Conservation (phyloP, 2,329 filamentous ascomycete genomes). For the Sclerotinia subarctica region DNA sequence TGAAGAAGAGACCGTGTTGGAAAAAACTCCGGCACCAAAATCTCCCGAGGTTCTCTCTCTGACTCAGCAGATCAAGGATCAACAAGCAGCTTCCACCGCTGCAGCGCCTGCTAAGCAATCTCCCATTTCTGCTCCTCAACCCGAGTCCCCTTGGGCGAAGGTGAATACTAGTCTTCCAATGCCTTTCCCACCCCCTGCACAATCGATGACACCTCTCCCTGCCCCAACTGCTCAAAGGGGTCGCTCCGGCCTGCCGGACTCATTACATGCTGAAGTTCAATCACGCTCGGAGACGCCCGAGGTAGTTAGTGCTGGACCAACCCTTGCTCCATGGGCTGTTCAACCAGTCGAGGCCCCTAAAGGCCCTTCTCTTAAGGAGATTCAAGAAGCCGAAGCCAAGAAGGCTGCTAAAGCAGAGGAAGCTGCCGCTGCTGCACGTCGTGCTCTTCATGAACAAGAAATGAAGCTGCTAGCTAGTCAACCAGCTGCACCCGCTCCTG, state of each 20-base stretch:
- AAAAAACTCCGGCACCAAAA: constrained; percentile 26
- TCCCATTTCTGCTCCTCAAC: constrained; percentile 44
- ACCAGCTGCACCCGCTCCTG: constrained; percentile 64
- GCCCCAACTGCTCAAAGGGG: constrained; percentile 86
- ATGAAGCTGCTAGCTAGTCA: constrained; percentile 52
- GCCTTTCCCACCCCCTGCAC: constrained; percentile 64
- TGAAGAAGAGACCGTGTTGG: constrained; percentile 16
- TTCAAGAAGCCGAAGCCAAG: constrained; percentile 91
- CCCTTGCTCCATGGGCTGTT: constrained; percentile 92
- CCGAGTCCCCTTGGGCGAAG: constrained; percentile 56
- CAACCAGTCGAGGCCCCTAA: constrained; percentile 72
- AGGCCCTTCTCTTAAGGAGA: constrained; percentile 91
- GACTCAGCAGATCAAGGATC: constrained; percentile 68
- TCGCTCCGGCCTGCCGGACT: constrained; percentile 78
- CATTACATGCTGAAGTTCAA: constrained; percentile 57
- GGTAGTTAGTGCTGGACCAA: constrained; percentile 49
- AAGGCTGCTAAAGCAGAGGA: constrained; percentile 90
- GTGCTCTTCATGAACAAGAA: constrained; percentile 78
- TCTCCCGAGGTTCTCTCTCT: constrained; percentile 61
- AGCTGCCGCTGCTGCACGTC: constrained; percentile 71
- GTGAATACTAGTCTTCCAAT: constrained; percentile 68
- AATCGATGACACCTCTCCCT: constrained; percentile 76
- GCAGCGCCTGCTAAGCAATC: constrained; percentile 55
- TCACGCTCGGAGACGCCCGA: constrained; percentile 79
- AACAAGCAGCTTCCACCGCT: constrained; percentile 55